Base-by-base conservation (phyloP, 2,329 filamentous ascomycete species). In the Penicillium sp. region DNA sequence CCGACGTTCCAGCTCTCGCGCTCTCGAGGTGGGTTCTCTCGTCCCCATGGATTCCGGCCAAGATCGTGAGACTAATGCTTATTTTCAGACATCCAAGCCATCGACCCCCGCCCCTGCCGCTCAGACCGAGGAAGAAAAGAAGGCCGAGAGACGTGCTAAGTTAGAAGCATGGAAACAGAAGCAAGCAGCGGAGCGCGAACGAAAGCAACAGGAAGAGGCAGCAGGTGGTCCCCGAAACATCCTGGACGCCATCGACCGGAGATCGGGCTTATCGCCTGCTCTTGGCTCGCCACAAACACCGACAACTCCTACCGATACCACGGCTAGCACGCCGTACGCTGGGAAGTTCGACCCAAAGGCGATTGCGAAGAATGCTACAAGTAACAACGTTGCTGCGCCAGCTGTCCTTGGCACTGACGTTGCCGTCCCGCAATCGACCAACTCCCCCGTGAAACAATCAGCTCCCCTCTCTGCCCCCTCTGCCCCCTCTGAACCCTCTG, bases 131-230 rank as follows among this genome's bases (percentile, higher is more conserved):
- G 82, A 84, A 55, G 85, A 90, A 44, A 90, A 88, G 67, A 90
- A 92, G 69, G 88, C 87, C 44, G 89, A 92, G 70, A 80, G 89
- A 56, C 79, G 91, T 39, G 89, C 89, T 25, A 92, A 90, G 68
- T 75, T 95, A 25, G 89, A 92, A 69, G 89, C 89, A 51, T 96
- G 91, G 92, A 96, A 96, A 74, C 88, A 90, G 72, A 92, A 92
- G 73, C 87, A 90, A 68, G 79, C 79, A 5, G 88, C 90, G 58
- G 84, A 85, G 67, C 86, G 87, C 61, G 86, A 87, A 62, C 82
- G 81, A 56, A 89, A 89, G 68, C 83, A 88, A 67, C 85, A 84
- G 64, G 83, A 88, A 63, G 80, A 85, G 40, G 72, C 72, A 35
- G 84, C 83, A 47, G 83, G 82, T 51, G 85, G 84, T 57, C 81